phyloP scores from a whole-genome alignment of 2,329 filamentous ascomycete genomes.

The Neurospora sp. region DNA sequence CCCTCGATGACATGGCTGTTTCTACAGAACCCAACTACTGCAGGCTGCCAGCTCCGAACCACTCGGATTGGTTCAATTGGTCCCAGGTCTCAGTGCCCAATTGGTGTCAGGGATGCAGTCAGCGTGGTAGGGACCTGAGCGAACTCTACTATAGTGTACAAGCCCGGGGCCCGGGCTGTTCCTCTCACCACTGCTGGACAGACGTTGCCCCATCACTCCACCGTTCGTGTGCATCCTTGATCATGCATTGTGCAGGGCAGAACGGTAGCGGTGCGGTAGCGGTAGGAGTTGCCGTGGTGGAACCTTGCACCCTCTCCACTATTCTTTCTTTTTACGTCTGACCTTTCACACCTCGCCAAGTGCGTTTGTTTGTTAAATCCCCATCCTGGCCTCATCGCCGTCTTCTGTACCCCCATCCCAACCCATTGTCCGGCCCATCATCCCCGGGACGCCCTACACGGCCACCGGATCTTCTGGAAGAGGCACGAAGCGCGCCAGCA shows the following conservation, averaged over 20 bases:
- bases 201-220: background rate
- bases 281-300: background rate
- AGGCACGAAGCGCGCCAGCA: background rate
- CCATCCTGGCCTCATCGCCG: background rate
- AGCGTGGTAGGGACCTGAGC: background rate
- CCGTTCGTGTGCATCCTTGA: background rate
- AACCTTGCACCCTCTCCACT: background rate
- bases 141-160: background rate
- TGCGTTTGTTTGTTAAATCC: background rate
- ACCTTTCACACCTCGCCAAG: background rate
- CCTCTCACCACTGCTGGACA: background rate
- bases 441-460: background rate
- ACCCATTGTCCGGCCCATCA: background rate
- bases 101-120: background rate
- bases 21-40: background rate
- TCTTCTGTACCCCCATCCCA: background rate
- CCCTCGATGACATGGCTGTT: background rate
- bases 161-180: background rate
- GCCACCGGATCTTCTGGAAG: background rate
- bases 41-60: background rate
- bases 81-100: background rate
- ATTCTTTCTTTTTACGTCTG: background rate
- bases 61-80: background rate
- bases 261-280: background rate
- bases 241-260: background rate